Evolutionary conservation across 176 grass and related monocot species (phyloP), one percentile per base, ranked within the genome.

Genomic region (Typha latifolia): DNA sequence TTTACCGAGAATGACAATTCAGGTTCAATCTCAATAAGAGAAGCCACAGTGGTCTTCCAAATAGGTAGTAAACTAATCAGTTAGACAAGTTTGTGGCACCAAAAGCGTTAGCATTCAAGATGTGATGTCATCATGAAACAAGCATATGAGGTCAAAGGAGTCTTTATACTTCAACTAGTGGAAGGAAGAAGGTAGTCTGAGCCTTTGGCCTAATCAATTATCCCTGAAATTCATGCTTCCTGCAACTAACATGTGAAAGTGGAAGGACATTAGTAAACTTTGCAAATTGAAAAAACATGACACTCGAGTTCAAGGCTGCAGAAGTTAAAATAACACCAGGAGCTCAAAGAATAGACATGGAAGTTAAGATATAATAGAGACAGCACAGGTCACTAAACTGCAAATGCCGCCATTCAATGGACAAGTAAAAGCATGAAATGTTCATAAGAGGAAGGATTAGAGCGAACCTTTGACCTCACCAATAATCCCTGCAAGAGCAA

Each of bases 401-500:
- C 2, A 6, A 37, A 37, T 37, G 34, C 34, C 7, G 0, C 0
- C 34, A 4, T 8, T 0, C 34, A 8, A 37, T 37, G 34, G 34
- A 4, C 2, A 37, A 37, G 34, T 37, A 37, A 57, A 57, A 8
- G 9, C 52, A 57, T 57, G 16, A 57, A 5, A 15, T 18, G 8
- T 57, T 57, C 0, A 57, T 15, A 57, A 8, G 52, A 57, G 52
- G 24, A 26, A 20, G 7, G 4, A 20, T 57, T 57, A 57, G 69
- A 70, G 31, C 63, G 27, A 43, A 72, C 15, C 51, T 64, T 70
- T 68, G 23, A 70, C 65, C 66, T 91, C 84, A 87, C 88, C 88
- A 91, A 82, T 91, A 91, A 34, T 87, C 88, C 78, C 61, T 77
- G 69, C 88, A 91, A 67, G 88, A 91, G 29, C 88, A 91, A 81